Evolutionary conservation across 2,329 filamentous ascomycete species (phyloP).

Genomic region (Beauveria caledonica): DNA sequence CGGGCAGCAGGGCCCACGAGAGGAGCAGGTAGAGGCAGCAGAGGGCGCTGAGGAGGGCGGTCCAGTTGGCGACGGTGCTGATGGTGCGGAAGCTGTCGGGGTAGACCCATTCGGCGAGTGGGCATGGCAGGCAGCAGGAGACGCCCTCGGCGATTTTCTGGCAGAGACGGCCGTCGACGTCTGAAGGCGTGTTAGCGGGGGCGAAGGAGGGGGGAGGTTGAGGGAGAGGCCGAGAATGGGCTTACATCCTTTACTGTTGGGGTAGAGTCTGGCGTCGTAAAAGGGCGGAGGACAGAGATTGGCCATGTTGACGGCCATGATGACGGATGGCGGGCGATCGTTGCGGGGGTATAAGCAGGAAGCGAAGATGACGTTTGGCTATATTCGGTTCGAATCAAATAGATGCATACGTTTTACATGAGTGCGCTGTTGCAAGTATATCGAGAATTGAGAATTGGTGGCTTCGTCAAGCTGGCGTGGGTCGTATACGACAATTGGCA

Average conservation of each 20-base stretch:
- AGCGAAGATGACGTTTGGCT: background rate
- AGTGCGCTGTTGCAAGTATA: background rate
- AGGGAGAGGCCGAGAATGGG: constrained; percentile 13
- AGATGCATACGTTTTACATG: background rate
- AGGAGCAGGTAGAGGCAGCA: constrained; percentile 68
- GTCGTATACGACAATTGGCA: background rate
- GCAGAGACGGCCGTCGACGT: constrained; percentile 48
- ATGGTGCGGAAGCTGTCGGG: constrained; percentile 51
- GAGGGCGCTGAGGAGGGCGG: constrained; percentile 66
- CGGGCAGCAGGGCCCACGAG: constrained; percentile 72
- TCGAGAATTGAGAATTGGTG: background rate
- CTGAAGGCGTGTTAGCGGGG: constrained; percentile 29
- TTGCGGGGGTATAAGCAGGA: background rate
- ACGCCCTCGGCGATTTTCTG: constrained; percentile 39
- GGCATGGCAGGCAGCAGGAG: constrained; percentile 84
- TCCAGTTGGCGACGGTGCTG: constrained; percentile 66
- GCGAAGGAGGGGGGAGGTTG: background rate
- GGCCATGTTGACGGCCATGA: constrained; percentile 13
- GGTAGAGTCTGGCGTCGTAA: constrained; percentile 54
- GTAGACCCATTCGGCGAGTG: constrained; percentile 69
- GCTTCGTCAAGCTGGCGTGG: background rate
- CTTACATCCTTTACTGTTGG: constrained; percentile 58
- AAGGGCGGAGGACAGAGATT: constrained; percentile 60
- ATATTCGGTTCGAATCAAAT: background rate
- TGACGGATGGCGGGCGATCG: background rate